A percentile compares a stretch with the other conserved stretches of the same genome.
Evolutionary conservation across 345 rosid species (phyloP).

Genomic region (Ceriops tagal): DNA sequence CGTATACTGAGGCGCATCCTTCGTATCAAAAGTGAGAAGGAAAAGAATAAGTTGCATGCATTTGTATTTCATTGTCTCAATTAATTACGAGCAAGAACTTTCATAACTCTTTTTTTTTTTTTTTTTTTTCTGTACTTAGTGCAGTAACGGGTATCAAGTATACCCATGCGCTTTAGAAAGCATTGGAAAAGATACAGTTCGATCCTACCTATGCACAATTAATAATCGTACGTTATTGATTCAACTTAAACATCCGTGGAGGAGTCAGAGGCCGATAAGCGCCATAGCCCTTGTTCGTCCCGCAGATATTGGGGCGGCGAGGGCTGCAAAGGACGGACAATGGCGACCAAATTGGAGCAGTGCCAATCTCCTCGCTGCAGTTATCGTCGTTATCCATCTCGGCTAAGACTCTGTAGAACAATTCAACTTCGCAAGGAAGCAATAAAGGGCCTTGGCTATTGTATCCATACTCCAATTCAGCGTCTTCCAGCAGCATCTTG

Average conservation of each 20-base stretch:
- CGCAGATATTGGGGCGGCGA: background rate
- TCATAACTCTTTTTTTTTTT: no score
- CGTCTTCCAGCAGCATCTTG: slow-evolving; percentile 68
- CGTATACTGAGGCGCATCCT: no score
- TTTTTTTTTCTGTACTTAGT: no score
- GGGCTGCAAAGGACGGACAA: slow-evolving; percentile 6
- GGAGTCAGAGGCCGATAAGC: slow-evolving; percentile 41
- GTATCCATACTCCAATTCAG: slow-evolving; percentile 66
- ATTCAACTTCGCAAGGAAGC: slow-evolving; percentile 73
- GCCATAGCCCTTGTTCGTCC: slow-evolving; percentile 16
- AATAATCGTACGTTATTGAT: slow-evolving; percentile 12
- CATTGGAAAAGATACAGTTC: no score
- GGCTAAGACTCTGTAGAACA: slow-evolving; percentile 54
- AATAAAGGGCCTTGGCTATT: slow-evolving; percentile 56
- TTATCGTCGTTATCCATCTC: slow-evolving; percentile 38
- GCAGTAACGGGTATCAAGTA: no score
- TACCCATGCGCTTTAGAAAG: no score
- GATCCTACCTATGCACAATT: no score
- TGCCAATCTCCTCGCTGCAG: background rate
- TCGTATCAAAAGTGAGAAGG: no score
- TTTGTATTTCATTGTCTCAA: no score
- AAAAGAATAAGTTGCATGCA: no score
- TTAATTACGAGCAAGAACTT: no score
- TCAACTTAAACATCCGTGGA: slow-evolving; percentile 37
- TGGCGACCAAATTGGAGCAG: slow-evolving; percentile 10